Conservation (phyloP, 1,139 yeast genomes). For the Blastobotrys arbuscula region DNA sequence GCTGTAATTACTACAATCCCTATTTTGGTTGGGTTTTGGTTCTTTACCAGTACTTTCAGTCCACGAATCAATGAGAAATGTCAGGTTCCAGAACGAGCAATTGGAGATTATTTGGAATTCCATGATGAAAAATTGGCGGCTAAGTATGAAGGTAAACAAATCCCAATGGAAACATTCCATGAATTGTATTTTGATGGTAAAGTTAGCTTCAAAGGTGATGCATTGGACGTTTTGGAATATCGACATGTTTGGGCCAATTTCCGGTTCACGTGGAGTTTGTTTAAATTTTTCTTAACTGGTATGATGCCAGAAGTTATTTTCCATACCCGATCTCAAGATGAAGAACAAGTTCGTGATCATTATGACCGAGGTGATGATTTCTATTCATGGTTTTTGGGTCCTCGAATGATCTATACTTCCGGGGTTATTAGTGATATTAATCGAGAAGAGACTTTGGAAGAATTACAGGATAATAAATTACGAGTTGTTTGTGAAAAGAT, state of each 20-base stretch:
- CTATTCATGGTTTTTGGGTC: constrained; percentile 90
- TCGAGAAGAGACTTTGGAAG: constrained; percentile 72
- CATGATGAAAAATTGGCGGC: constrained; percentile 68
- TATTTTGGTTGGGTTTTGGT: constrained; percentile 77
- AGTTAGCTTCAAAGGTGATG: constrained; percentile 85
- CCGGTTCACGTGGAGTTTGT: constrained; percentile 70
- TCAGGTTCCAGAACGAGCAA: constrained; percentile 68
- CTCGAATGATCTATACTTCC: constrained; percentile 89
- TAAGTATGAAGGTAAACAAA: constrained; percentile 72
- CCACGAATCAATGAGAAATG: constrained; percentile 81
- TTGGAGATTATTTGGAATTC: constrained; percentile 74
- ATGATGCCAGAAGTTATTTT: constrained; percentile 90
- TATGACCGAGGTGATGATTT: constrained; percentile 97
- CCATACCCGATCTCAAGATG: constrained; percentile 92
- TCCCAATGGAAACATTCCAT: constrained; percentile 91
- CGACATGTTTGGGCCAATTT: constrained; percentile 91
- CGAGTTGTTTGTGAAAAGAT: constrained; percentile 85
- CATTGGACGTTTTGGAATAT: constrained; percentile 74
- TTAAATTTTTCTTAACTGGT: constrained; percentile 76
- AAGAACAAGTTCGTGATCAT: constrained; percentile 93
- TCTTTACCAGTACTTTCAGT: constrained; percentile 64
- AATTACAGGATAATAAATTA: constrained; percentile 86
- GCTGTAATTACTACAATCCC: constrained; percentile 56
- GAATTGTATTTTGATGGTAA: constrained; percentile 79
- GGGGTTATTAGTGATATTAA: constrained; percentile 74